Conservation (phyloP, 768 basidiomycete species). For the Amanita rubescens region DNA sequence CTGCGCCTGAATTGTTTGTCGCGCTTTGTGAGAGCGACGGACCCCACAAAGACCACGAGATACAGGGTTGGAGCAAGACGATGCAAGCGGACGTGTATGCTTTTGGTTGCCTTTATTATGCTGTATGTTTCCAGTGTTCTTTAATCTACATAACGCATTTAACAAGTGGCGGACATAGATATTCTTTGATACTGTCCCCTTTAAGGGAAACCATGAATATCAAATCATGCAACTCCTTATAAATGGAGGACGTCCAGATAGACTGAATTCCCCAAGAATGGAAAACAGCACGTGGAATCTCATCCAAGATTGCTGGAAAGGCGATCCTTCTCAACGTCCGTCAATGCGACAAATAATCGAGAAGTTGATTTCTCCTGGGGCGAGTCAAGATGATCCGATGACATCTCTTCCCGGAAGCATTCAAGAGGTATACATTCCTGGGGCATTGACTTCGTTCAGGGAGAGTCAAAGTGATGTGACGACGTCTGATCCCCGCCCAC, state of each 20-base stretch:
- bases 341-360: too few species aligned
- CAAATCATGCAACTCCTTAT: not conserved
- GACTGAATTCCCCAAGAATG: not conserved
- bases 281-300: not conserved
- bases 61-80: not conserved
- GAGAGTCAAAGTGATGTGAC: too few species aligned
- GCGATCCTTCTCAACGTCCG: not conserved
- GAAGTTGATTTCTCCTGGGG: too few species aligned
- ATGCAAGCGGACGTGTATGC: slow-evolving; percentile 1
- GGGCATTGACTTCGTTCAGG: too few species aligned
- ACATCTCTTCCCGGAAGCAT: not conserved
- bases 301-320: not conserved
- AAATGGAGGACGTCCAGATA: not conserved
- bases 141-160: not conserved
- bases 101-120: slow-evolving; percentile 3
- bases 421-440: not conserved
- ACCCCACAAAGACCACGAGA: too few species aligned
- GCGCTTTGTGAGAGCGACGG: too few species aligned
- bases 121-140: not conserved
- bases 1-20: not conserved
- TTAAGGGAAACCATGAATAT: not conserved
- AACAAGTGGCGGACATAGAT: not conserved
- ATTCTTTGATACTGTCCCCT: not conserved
- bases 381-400: too few species aligned
- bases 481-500: too few species aligned